Conservation (phyloP, 148 eudicot species). For the Heliamphora exappendiculata region DNA sequence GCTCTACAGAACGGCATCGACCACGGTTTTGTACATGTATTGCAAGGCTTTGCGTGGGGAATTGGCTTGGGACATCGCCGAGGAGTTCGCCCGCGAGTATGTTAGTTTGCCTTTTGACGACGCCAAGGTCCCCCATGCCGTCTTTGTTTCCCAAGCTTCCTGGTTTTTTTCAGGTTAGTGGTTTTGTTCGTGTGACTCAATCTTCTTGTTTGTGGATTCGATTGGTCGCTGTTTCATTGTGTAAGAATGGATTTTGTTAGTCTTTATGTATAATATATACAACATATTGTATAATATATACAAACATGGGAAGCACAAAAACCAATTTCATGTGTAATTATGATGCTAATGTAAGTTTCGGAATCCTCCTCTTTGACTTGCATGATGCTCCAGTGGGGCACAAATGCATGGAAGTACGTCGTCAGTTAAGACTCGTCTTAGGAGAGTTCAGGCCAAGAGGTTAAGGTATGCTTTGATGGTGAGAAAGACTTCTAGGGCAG, state of each 20-base stretch:
- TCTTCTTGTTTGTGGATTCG: background rate
- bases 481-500: too few species aligned
- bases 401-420: too few species aligned
- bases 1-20: conserved; percentile 36
- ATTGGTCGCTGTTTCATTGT: background rate
- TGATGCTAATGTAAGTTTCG: too few species aligned
- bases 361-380: too few species aligned
- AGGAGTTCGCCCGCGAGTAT: conserved; percentile 58
- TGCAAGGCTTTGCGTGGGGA: conserved; percentile 71
- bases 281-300: background rate
- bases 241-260: background rate
- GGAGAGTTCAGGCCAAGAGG: too few species aligned
- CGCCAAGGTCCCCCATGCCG: conserved; percentile 49
- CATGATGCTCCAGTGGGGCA: too few species aligned
- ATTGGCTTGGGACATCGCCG: conserved; percentile 52
- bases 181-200: background rate
- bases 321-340: too few species aligned
- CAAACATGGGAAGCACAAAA: too few species aligned
- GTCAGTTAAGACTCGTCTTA: too few species aligned
- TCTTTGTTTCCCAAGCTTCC: conserved; percentile 34
- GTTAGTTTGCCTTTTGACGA: conserved; percentile 68
- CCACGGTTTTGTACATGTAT: conserved; percentile 56
- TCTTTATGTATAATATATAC: background rate
- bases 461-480: too few species aligned
- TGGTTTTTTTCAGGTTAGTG: conserved; percentile 18